Evolutionary conservation across 495 filamentous ascomycete genomes (phyloP), one percentile per base, ranked within the genome.

Genomic region (Glonium stellatum): DNA sequence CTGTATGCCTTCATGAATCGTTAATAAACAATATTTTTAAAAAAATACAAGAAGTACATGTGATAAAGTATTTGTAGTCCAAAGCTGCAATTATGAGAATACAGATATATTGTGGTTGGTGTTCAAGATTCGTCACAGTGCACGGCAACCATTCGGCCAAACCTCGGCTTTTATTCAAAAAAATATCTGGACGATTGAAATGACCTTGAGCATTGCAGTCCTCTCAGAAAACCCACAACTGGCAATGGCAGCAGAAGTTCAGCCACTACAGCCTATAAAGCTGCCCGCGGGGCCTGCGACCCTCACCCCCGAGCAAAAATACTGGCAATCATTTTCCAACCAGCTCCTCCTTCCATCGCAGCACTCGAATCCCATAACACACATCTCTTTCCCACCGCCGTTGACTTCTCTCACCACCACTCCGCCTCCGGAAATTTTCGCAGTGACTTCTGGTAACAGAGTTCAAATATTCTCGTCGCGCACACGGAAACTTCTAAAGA

Each of bases 291-390:
- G 86, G 36, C 87, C 87, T 57, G 80, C 80, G 21, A 81, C 84
- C 53, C 69, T 87, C 27, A 95, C 91, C 4, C 84, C 92, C 48
- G 93, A 99, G 76, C 91, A 97, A 74, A 80, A 84, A 64, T 97
- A 97, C 78, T 99, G 93, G 90, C 84, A 84, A 64, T 86, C 85
- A 37, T 98, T 98, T 79, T 88, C 86, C 72, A 92, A 92, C 47
- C 87, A 90, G 35, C 84, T 92, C 49, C 80, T 88, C 31, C 82
- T 97, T 47, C 88, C 92, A 9, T 92, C 93, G 39, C 87, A 88
- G 48, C 85, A 90, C 62, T 86, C 88, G 71, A 86, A 83, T 67
- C 86, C 90, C 56, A 80, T 98, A 67, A 95, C 90, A 34, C 82
- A 90, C 69, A 95, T 98, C 72, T 89, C 90, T 51, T 86, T 86